These are phyloP conservation scores for Talaromyces sp. DNA, from an alignment of 2,329 filamentous ascomycete genomes.

Conservation along the genomic window DNA sequence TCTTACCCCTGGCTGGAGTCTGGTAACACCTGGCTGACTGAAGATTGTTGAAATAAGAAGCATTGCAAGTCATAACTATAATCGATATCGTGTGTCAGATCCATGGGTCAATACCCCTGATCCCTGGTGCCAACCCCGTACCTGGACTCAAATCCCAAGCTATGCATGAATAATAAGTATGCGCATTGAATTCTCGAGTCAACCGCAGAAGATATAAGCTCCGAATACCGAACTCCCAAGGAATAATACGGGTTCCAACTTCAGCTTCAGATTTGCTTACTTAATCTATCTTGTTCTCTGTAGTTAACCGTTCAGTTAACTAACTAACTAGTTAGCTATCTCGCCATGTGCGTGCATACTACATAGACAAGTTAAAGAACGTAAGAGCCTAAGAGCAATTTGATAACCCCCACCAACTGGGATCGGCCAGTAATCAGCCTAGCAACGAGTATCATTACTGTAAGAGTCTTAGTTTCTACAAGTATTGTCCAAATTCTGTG, in stretches of 20 bases:
- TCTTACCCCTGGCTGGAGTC: background rate
- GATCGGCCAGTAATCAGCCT: background rate
- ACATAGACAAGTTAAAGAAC: background rate
- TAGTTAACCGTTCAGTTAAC: too few relatives aligned
- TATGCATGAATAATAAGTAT: background rate
- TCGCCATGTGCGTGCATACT: background rate
- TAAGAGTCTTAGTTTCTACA: background rate
- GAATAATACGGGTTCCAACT: background rate
- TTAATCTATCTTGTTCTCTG: background rate
- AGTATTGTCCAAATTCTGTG: background rate
- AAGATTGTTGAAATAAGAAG: background rate
- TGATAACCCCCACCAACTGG: background rate
- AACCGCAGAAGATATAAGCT: background rate
- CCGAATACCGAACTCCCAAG: background rate
- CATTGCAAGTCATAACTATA: background rate
- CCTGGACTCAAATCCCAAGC: background rate
- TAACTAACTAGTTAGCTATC: too few relatives aligned
- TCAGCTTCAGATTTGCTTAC: background rate
- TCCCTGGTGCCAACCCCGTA: background rate
- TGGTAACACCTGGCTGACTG: background rate
- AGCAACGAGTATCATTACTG: slow-evolving; percentile 4
- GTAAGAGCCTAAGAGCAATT: background rate
- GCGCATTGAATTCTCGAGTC: background rate
- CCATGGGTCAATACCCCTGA: background rate
- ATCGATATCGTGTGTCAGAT: background rate